Evolutionary conservation across 2,329 filamentous ascomycete genomes (phyloP).

Genomic region (Penicillium sumatraense): DNA sequence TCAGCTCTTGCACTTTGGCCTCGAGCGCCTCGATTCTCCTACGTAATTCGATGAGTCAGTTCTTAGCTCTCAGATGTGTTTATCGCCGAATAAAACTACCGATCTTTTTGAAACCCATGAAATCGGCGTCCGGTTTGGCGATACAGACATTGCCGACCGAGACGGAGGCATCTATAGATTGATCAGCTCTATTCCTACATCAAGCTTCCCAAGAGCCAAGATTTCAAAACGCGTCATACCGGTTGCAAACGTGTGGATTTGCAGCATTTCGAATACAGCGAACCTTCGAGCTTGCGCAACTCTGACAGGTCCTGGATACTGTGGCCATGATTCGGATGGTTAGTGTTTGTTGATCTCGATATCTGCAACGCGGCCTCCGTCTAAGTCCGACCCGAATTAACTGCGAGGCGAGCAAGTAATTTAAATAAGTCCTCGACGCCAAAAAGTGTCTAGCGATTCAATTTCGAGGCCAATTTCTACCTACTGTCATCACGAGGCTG

Average conservation of each 20-base stretch:
- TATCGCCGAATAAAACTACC: conserved; percentile 19
- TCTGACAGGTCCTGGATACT: conserved; percentile 22
- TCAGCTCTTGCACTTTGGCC: conserved; percentile 20
- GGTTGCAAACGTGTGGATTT: conserved; percentile 13
- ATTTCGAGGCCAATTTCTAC: no score
- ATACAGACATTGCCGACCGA: conserved; percentile 42
- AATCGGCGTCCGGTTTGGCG: conserved; percentile 40
- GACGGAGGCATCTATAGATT: conserved; percentile 36
- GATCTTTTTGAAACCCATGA: conserved; percentile 42
- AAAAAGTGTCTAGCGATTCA: no score
- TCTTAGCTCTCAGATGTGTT: not conserved
- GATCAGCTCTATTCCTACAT: not conserved
- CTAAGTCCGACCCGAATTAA: not conserved
- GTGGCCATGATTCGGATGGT: conserved; percentile 5
- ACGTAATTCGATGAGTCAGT: not conserved
- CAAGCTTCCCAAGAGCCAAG: not conserved
- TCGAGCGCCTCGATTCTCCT: conserved; percentile 45
- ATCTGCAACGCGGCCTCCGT: not conserved
- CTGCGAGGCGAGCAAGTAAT: not conserved
- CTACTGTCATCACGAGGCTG: not conserved
- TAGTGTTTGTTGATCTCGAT: not conserved
- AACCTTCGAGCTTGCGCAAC: conserved; percentile 28
- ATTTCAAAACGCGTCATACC: conserved; percentile 14
- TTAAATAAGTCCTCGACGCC: not conserved
- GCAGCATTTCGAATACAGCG: conserved; percentile 21